Conservation (phyloP, 306 rosid species). For the barrel medic (Medicago truncatula) region DNA sequence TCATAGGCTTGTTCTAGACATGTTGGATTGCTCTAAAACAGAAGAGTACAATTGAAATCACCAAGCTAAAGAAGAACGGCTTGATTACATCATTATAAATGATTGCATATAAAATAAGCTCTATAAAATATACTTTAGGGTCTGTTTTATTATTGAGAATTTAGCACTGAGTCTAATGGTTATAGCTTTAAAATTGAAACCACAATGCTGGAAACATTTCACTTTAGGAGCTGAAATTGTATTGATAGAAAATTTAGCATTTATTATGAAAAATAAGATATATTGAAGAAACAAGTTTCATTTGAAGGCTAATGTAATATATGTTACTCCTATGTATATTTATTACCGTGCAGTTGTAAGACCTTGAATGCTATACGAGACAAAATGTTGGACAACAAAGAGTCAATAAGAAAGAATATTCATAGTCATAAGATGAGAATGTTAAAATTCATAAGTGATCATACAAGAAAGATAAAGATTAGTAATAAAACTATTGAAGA, state of each 20-base stretch:
- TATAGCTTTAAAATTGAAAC: conserved; percentile 14
- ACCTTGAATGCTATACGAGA: neutral
- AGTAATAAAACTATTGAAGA: neutral
- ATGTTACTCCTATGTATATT: conserved; percentile 7
- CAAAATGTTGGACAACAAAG: neutral
- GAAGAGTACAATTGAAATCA: conserved; percentile 17
- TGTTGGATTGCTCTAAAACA: conserved; percentile 13
- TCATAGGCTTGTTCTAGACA: conserved; percentile 5
- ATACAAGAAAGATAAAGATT: neutral
- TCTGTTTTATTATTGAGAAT: conserved; percentile 17
- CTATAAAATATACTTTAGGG: neutral
- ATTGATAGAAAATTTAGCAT: neutral
- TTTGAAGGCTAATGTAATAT: neutral
- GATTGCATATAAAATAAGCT: conserved; percentile 4
- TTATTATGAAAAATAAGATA: neutral
- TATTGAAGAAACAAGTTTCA: conserved; percentile 24
- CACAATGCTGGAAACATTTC: conserved; percentile 10
- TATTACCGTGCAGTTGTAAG: neutral
- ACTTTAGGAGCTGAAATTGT: conserved; percentile 21
- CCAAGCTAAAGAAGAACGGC: conserved; percentile 1
- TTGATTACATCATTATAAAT: conserved; percentile 23
- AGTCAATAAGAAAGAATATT: neutral
- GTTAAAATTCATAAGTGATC: neutral
- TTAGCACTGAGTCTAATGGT: neutral
- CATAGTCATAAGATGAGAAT: neutral